Evolutionary conservation across 805 yeast species (phyloP).

Genomic region (Kuraishia cidri): DNA sequence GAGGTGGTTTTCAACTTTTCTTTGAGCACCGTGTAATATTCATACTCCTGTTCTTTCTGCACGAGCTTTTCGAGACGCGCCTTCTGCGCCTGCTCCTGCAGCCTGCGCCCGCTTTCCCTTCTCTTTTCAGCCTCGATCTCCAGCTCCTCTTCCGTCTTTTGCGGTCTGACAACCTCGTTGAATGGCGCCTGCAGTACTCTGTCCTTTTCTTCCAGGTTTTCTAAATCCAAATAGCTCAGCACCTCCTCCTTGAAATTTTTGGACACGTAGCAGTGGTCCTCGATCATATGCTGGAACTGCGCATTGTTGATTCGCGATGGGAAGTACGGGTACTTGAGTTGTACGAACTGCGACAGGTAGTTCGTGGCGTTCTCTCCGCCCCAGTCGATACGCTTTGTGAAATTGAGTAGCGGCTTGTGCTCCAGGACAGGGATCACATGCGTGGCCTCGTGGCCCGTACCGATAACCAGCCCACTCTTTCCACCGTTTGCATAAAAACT

Average conservation of each 20-base stretch:
- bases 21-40: slow-evolving; percentile 55
- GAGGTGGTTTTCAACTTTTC: slow-evolving; percentile 39
- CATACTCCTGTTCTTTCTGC: slow-evolving; percentile 74
- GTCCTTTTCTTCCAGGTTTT: slow-evolving; percentile 59
- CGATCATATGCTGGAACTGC: slow-evolving; percentile 61
- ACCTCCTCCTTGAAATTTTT: slow-evolving; percentile 60
- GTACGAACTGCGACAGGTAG: slow-evolving; percentile 52
- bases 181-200: slow-evolving; percentile 79
- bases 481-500: slow-evolving; percentile 62
- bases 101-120: slow-evolving; percentile 74
- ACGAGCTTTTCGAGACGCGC: slow-evolving; percentile 71
- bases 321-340: slow-evolving; percentile 85
- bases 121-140: slow-evolving; percentile 70
- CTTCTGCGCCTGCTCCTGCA: slow-evolving; percentile 90
- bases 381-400: slow-evolving; percentile 80
- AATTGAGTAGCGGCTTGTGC: slow-evolving; percentile 57
- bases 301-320: slow-evolving; percentile 60
- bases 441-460: slow-evolving; percentile 77
- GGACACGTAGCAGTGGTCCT: slow-evolving; percentile 75
- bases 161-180: slow-evolving; percentile 52
- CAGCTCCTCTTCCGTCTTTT: slow-evolving; percentile 79
- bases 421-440: slow-evolving; percentile 72
- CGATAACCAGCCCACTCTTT: slow-evolving; percentile 64
- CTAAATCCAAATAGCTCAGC: slow-evolving; percentile 44
- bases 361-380: slow-evolving; percentile 75